Percentiles rank a stretch among this genome's conserved stretches.
phyloP scores from a whole-genome alignment of 768 basidiomycete genomes.

The Krasilnikovozyma curviuscula region DNA sequence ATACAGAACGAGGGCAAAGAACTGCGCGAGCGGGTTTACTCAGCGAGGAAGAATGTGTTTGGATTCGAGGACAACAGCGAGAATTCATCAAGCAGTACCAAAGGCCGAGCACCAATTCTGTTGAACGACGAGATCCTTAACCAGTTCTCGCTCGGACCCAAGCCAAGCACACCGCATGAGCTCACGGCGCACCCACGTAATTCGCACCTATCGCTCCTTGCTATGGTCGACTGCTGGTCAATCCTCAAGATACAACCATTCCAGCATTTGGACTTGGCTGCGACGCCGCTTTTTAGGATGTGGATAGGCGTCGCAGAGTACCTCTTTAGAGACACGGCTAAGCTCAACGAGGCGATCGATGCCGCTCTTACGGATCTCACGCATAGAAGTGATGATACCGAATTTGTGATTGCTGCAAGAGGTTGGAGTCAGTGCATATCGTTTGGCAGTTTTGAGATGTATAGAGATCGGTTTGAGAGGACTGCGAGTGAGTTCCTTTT shows the following conservation, averaged over 20 bases:
- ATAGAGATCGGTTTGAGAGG: conserved; percentile 56
- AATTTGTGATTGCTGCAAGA: conserved; percentile 79
- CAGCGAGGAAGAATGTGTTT: conserved; percentile 59
- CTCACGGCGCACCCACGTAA: conserved; percentile 36
- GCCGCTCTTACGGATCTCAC: conserved; percentile 57
- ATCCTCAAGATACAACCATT: conserved; percentile 69
- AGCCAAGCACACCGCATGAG: conserved; percentile 16
- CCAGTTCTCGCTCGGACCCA: conserved; percentile 60
- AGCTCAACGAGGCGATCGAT: conserved; percentile 49
- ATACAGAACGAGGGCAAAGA: conserved; percentile 38
- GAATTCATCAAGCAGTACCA: conserved; percentile 13
- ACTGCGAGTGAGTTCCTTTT: conserved; percentile 31
- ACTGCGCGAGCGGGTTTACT: conserved; percentile 52
- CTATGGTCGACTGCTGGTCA: conserved; percentile 98
- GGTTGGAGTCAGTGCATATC: conserved; percentile 93
- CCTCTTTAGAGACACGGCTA: conserved; percentile 50
- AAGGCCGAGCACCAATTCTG: conserved; percentile 44
- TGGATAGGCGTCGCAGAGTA: conserved; percentile 96
- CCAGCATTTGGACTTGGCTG: conserved; percentile 75
- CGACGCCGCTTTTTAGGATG: conserved; percentile 85
- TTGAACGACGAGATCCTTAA: conserved; percentile 70
- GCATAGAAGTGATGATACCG: conserved; percentile 73
- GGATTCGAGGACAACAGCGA: conserved; percentile 19
- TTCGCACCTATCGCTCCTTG: conserved; percentile 79
- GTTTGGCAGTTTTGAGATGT: conserved; percentile 80